Conservation (phyloP, 2,329 filamentous ascomycete species). For the Macrophomina pseudophaseolina region DNA sequence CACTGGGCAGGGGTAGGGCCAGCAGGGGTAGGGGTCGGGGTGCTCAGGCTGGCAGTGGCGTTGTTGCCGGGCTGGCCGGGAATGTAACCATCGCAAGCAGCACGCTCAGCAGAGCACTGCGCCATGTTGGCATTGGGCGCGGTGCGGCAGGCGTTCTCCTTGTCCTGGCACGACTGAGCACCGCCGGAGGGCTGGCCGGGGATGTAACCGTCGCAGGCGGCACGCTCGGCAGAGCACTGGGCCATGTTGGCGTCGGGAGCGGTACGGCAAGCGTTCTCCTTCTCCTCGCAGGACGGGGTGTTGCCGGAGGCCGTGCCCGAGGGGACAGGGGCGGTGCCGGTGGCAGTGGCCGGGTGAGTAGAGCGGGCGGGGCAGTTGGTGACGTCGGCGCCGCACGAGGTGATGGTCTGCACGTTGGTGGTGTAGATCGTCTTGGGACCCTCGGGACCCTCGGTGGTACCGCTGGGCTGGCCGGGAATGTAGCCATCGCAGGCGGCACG, state of each 20-base stretch:
- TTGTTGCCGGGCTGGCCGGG: constrained; percentile 10
- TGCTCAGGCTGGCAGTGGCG: constrained; percentile 14
- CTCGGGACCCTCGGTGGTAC: not conserved
- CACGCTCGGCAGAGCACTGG: constrained; percentile 3
- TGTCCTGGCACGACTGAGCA: constrained; percentile 3
- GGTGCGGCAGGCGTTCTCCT: constrained; percentile 19
- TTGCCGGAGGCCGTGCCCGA: constrained; percentile 1
- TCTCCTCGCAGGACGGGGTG: constrained; percentile 6
- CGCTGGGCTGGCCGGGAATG: constrained; percentile 2
- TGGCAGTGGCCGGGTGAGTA: not conserved
- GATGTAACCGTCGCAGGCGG: constrained; percentile 13
- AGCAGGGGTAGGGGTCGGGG: constrained; percentile 10
- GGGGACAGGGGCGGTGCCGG: not conserved
- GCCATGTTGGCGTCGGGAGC: constrained; percentile 14
- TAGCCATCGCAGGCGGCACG: constrained; percentile 13
- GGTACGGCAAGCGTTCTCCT: constrained; percentile 19
- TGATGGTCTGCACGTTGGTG: constrained; percentile 25
- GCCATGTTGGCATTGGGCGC: constrained; percentile 13
- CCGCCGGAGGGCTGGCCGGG: not conserved
- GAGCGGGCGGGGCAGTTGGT: constrained; percentile 23
- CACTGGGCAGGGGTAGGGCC: constrained; percentile 15
- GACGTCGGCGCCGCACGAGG: constrained; percentile 26
- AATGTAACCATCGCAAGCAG: constrained; percentile 11
- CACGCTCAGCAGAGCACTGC: constrained; percentile 2
- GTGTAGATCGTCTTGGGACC: constrained; percentile 16